Evolutionary conservation across 495 filamentous ascomycete species (phyloP).

Genomic region (Penicillium canescens): DNA sequence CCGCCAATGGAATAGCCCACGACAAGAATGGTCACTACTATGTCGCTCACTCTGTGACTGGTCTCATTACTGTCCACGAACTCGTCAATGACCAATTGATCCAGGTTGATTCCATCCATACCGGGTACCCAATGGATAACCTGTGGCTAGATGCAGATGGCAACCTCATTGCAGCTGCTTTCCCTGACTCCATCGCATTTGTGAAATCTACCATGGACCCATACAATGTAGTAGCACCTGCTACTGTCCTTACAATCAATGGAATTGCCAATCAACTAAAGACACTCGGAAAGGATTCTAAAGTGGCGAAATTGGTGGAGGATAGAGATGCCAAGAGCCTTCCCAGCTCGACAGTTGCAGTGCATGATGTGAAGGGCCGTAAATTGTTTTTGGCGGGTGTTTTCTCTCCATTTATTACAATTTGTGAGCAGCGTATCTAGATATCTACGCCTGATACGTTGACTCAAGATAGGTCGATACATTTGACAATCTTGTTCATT

Average conservation of each 20-base stretch:
- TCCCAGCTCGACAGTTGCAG: conserved; percentile 10
- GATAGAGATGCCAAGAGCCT: conserved; percentile 6
- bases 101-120: conserved; percentile 25
- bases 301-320: conserved; percentile 10
- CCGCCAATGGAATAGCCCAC: conserved; percentile 35
- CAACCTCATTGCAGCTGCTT: conserved; percentile 31
- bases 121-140: conserved; percentile 36
- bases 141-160: conserved; percentile 38
- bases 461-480: too few relatives aligned
- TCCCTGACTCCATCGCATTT: conserved; percentile 22
- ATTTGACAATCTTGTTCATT: too few relatives aligned
- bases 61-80: conserved; percentile 26
- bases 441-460: too few relatives aligned
- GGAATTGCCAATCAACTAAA: neutral
- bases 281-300: neutral
- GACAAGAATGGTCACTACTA: conserved; percentile 33
- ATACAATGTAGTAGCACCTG: conserved; percentile 12
- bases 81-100: conserved; percentile 16
- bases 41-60: conserved; percentile 24
- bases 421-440: conserved; percentile 2
- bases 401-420: conserved; percentile 11
- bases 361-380: conserved; percentile 5
- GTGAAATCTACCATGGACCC: conserved; percentile 8
- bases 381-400: conserved; percentile 9
- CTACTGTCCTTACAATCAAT: conserved; percentile 6